phyloP scores from a whole-genome alignment of 208 protist genomes.

The Crithidia thermophila region DNA sequence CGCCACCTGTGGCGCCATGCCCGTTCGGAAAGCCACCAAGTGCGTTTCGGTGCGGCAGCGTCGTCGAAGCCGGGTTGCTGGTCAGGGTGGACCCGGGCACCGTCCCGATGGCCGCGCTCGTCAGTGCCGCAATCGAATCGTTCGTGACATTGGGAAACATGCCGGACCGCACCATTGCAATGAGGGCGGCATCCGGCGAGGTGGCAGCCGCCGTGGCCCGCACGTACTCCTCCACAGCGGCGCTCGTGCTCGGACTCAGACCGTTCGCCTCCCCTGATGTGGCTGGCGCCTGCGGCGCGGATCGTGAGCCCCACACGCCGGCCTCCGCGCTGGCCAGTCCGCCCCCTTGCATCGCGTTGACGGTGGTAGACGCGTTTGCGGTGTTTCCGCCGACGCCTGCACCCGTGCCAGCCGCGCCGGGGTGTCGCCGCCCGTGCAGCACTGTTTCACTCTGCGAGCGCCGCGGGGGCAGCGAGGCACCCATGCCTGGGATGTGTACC shows the following conservation, averaged over 20 bases:
- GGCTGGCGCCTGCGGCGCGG: neutral
- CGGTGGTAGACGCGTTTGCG: neutral
- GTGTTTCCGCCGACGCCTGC: neutral
- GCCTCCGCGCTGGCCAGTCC: neutral
- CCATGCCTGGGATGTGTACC: conserved; percentile 38
- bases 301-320: conserved; percentile 14
- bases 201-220: conserved; percentile 11
- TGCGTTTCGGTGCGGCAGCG: conserved; percentile 2
- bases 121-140: conserved; percentile 15
- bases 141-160: neutral
- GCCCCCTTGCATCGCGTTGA: neutral
- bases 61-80: conserved; percentile 12
- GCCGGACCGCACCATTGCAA: conserved; percentile 13
- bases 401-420: neutral
- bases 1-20: neutral
- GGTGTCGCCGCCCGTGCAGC: conserved; percentile 14
- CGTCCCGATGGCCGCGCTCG: conserved; percentile 9
- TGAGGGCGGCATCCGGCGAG: conserved; percentile 5
- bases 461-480: conserved; percentile 18
- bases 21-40: conserved; percentile 4
- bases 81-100: conserved; percentile 1
- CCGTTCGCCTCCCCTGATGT: neutral
- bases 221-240: conserved; percentile 28
- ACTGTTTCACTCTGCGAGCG: conserved; percentile 54
- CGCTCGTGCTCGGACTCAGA: neutral